phyloP scores from a whole-genome alignment of 345 rosid species.

The Iberis pinnata region DNA sequence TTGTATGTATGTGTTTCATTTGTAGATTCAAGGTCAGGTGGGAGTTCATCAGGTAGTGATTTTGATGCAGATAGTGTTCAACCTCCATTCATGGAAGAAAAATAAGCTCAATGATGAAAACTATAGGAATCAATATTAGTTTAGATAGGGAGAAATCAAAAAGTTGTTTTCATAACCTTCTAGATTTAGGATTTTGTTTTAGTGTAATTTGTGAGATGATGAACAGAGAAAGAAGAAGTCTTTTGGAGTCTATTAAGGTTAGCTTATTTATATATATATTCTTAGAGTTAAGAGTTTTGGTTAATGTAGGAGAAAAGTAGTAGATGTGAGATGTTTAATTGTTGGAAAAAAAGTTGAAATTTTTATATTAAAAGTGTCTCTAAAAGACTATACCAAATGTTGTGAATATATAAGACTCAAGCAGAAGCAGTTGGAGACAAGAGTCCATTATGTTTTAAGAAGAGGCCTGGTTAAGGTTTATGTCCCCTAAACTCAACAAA shows the following conservation, averaged over 20 bases:
- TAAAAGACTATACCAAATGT: neutral
- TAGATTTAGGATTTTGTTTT: slow-evolving; percentile 14
- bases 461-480: slow-evolving; percentile 82
- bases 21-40: slow-evolving; percentile 23
- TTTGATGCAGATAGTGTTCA: slow-evolving; percentile 27
- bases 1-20: neutral
- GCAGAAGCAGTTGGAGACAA: slow-evolving; percentile 40
- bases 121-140: slow-evolving; percentile 18
- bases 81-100: slow-evolving; percentile 23
- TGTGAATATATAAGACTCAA: slow-evolving; percentile 4
- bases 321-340: too few relatives aligned
- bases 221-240: too few relatives aligned
- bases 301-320: too few relatives aligned
- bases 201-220: slow-evolving; percentile 12
- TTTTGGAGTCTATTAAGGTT: too few relatives aligned
- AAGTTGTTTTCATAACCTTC: neutral
- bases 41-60: slow-evolving; percentile 31
- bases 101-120: slow-evolving; percentile 4
- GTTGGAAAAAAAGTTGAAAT: slow-evolving; percentile 20
- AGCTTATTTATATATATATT: too few relatives aligned
- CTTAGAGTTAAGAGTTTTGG: too few relatives aligned
- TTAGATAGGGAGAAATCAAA: slow-evolving; percentile 2
- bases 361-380: neutral
- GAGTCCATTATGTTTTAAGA: slow-evolving; percentile 80
- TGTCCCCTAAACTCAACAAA: slow-evolving; percentile 87